phyloP scores from a whole-genome alignment of 2,329 filamentous ascomycete species.

The Dactylellina sp. region DNA sequence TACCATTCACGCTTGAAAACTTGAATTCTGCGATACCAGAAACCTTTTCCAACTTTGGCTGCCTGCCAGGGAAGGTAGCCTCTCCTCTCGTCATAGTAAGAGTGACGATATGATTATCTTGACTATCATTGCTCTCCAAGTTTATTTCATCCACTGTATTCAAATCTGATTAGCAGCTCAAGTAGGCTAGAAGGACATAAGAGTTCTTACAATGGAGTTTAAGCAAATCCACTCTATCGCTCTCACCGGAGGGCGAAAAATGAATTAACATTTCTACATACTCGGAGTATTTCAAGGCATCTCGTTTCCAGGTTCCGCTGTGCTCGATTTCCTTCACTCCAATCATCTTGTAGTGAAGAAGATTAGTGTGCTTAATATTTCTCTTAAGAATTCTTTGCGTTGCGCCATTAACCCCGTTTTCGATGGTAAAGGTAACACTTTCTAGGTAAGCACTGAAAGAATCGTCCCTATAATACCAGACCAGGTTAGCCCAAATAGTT shows the following conservation, averaged over 20 bases:
- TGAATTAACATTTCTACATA: slow-evolving; percentile 45
- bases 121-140: slow-evolving; percentile 46
- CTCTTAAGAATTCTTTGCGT: slow-evolving; percentile 11
- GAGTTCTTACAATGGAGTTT: slow-evolving; percentile 31
- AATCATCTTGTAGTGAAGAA: slow-evolving; percentile 56
- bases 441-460: slow-evolving; percentile 44
- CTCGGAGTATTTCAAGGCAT: slow-evolving; percentile 52
- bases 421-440: slow-evolving; percentile 32
- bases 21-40: slow-evolving; percentile 39
- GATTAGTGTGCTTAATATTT: slow-evolving; percentile 40
- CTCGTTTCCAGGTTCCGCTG: slow-evolving; percentile 37
- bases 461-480: slow-evolving; percentile 23
- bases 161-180: not conserved
- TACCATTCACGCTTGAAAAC: slow-evolving; percentile 40
- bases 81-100: slow-evolving; percentile 40
- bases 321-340: slow-evolving; percentile 32
- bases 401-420: not conserved
- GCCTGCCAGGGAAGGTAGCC: slow-evolving; percentile 28
- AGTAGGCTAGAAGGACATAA: not conserved
- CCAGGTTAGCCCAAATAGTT: not conserved
- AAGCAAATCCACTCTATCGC: slow-evolving; percentile 16
- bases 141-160: slow-evolving; percentile 36
- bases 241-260: slow-evolving; percentile 14
- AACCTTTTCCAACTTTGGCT: slow-evolving; percentile 22
- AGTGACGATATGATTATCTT: slow-evolving; percentile 39